phyloP scores from a whole-genome alignment of 2,329 filamentous ascomycete genomes.

The Hypoxylon sp. region DNA sequence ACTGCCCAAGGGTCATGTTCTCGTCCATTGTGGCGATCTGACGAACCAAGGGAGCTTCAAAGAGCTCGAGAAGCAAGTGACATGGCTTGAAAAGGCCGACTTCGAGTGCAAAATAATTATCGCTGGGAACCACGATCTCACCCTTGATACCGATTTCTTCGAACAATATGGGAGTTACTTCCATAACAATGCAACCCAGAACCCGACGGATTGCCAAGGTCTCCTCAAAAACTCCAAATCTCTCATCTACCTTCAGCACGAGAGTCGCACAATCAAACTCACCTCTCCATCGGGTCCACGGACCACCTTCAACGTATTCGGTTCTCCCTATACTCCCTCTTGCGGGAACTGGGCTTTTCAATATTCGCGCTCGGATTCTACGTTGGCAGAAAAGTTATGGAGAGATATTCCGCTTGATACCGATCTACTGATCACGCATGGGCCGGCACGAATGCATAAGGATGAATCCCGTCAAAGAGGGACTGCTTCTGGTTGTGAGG shows the following conservation, averaged over 20 bases:
- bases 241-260: constrained; percentile 69
- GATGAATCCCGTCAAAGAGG: constrained; percentile 57
- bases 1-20: constrained; percentile 75
- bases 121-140: constrained; percentile 79
- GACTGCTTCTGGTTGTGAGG: constrained; percentile 67
- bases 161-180: constrained; percentile 59
- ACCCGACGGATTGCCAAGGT: constrained; percentile 60
- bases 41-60: constrained; percentile 74
- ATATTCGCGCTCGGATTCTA: constrained; percentile 54
- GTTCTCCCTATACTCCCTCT: constrained; percentile 72
- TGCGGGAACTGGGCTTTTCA: constrained; percentile 71
- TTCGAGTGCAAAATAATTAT: constrained; percentile 77
- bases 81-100: constrained; percentile 72
- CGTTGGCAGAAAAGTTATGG: constrained; percentile 58
- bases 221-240: constrained; percentile 61
- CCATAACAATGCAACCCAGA: constrained; percentile 65
- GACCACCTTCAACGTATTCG: constrained; percentile 73
- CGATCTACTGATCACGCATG: constrained; percentile 76
- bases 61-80: constrained; percentile 67
- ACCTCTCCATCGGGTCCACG: constrained; percentile 60
- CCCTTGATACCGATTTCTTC: constrained; percentile 72
- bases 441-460: constrained; percentile 67
- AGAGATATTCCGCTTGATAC: constrained; percentile 65
- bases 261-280: constrained; percentile 63
- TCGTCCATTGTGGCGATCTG: constrained; percentile 80